Base-by-base conservation (phyloP, 805 yeast genomes). In the Wickerhamiella occidentalis region DNA sequence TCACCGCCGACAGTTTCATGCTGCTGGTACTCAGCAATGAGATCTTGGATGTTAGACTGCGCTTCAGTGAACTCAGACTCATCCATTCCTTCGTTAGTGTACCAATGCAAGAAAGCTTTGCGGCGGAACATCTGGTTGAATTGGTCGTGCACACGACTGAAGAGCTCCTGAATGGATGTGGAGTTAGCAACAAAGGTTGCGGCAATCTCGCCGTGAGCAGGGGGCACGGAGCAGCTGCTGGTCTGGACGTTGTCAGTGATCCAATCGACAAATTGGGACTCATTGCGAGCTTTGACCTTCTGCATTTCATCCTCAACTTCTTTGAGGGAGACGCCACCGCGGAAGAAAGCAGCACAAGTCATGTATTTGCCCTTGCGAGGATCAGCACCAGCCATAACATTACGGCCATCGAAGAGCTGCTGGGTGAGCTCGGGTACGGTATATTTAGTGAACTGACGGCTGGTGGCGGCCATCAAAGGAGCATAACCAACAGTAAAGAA, bases 401-500 rank as follows among this genome's bases (percentile, higher is more conserved):
- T 87, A 63, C 79, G 78, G 48, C 95, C 78, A 67, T 85, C 94
- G 66, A 88, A 87, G 82, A 87, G 80, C 70, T 87, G 96, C 69
- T 85, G 95, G 48, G 96, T 86, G 62, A 87, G 78, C 68, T 87
- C 96, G 33, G 95, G 94, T 40, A 87, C 96, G 35, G 87, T 74
- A 63, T 86, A 73, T 23, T 88, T 78, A 70, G 92, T 82, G 73
- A 87, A 87, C 3, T 88, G 80, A 63, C 82, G 78, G 18, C 94
- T 77, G 47, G 85, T 85, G 54, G 80, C 70, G 3, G 95, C 76
- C 44, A 94, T 82, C 62, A 87, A 75, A 55, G 96, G 96, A 40
- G 96, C 96, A 64, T 82, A 86, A 54, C 95, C 95, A 53, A 85
- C 95, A 82, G 88, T 87, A 69, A 87, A 87, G 75, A 87, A 87